Percentiles rank a stretch among this genome's conserved stretches.
Conservation (phyloP, 176 grass and related monocot genomes). For the Lolium perenne region DNA sequence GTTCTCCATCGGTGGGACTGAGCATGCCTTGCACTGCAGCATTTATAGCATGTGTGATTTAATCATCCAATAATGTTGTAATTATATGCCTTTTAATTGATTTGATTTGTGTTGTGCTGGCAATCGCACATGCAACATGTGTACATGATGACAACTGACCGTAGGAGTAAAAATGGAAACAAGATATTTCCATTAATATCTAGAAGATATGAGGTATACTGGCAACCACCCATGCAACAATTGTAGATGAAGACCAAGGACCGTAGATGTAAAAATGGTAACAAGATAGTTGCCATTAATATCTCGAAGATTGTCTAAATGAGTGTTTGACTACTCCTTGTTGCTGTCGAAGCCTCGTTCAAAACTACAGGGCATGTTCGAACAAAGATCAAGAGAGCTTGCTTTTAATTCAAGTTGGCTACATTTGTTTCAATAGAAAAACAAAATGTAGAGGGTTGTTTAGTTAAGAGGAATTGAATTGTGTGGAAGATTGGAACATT, state of each 20-base stretch:
- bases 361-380: too few species aligned
- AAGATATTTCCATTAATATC: background rate
- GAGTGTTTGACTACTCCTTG: too few species aligned
- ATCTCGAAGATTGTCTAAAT: background rate
- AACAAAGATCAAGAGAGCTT: too few species aligned
- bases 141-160: background rate
- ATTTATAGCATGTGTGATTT: background rate
- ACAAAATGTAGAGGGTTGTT: too few species aligned
- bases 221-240: background rate
- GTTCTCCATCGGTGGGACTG: background rate
- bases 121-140: background rate
- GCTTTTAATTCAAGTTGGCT: too few species aligned
- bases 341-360: too few species aligned
- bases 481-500: too few species aligned
- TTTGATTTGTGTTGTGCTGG: background rate
- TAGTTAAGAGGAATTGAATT: too few species aligned
- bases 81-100: background rate
- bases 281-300: background rate
- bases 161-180: background rate
- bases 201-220: background rate
- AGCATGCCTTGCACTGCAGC: background rate
- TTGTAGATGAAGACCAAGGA: background rate
- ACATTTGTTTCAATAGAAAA: too few species aligned
- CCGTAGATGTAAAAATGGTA: background rate
- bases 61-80: background rate